Base-by-base conservation (phyloP, 495 filamentous ascomycete genomes). In the Podospora australis region DNA sequence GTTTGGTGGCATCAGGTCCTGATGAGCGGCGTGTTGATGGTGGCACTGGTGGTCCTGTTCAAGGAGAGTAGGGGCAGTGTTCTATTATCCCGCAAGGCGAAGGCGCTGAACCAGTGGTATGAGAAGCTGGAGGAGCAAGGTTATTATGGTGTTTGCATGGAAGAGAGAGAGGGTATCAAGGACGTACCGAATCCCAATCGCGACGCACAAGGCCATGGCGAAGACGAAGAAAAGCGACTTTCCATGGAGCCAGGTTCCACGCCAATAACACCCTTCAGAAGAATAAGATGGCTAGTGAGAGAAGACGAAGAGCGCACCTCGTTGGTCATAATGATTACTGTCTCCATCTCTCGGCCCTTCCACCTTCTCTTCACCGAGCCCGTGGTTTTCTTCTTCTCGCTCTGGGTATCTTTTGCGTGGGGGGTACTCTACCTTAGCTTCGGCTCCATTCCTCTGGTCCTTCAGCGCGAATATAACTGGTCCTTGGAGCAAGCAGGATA, bases 361-460 rank as follows among this genome's bases (percentile, higher is more conserved):
- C 79, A 87, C 49, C 74, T 97, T 24, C 82, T 97, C 19, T 69
- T 87, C 56, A 95, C 89, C 9, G 91, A 96, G 56, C 87, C 90
- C 0, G 88, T 96, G 10, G 89, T 96, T 16, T 95, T 96, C 70
- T 95, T 85, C 71, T 97, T 96, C 66, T 90, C 86, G 19, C 70
- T 94, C 11, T 96, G 91, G 91, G 80, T 87, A 4, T 73, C 88
- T 6, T 96, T 96, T 65, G 82, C 80, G 41, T 97, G 90, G 91
- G 90, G 84, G 2, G 78, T 94, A 0, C 75, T 97, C 0, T 96
- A 96, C 65, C 72, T 97, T 21, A 85, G 83, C 24, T 90, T 92
- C 55, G 75, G 78, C 24, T 83, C 81, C 4, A 77, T 97, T 21
- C 88, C 90, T 0, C 72, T 91, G 10, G 80, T 95, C 45, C 95